Conservation (phyloP, 2,329 filamentous ascomycete species). For the Colletotrichum tanaceti region DNA sequence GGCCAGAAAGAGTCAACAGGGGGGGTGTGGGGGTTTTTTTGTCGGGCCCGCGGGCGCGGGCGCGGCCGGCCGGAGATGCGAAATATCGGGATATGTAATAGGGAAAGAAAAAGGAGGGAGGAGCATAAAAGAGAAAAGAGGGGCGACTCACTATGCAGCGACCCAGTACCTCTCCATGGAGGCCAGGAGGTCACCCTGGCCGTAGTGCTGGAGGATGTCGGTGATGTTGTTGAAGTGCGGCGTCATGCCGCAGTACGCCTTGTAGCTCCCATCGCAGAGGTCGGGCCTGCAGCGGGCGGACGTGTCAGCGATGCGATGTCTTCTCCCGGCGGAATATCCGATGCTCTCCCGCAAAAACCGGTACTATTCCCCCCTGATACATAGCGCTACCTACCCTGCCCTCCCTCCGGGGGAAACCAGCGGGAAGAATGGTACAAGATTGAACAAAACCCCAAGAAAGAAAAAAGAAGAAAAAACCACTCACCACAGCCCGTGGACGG, state of each 20-base stretch:
- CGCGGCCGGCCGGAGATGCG: too few species aligned
- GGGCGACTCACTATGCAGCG: conserved; percentile 49
- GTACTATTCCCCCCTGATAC: background rate
- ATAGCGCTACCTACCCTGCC: background rate
- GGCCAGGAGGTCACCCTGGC: conserved; percentile 52
- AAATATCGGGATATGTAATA: background rate
- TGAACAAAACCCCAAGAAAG: too few species aligned
- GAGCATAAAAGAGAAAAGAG: too few species aligned
- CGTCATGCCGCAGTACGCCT: conserved; percentile 57
- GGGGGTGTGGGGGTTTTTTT: too few species aligned
- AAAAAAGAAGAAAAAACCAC: conserved; percentile 29
- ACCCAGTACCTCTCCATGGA: conserved; percentile 59
- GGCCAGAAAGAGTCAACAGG: too few species aligned
- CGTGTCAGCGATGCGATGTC: conserved; percentile 1
- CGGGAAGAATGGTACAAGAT: too few species aligned
- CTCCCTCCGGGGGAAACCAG: too few species aligned
- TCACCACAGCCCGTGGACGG: conserved; percentile 58
- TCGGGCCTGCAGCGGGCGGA: conserved; percentile 51
- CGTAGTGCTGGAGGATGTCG: conserved; percentile 54
- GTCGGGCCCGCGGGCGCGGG: too few species aligned
- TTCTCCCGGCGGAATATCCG: background rate
- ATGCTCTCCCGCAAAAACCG: background rate
- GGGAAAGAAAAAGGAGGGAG: too few species aligned
- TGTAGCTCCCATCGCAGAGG: conserved; percentile 57
- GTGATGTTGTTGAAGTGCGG: conserved; percentile 57